Evolutionary conservation across 192 early-diverging fungal species (phyloP), one percentile per base, ranked within the genome.

Genomic region (Coemansia sp.): DNA sequence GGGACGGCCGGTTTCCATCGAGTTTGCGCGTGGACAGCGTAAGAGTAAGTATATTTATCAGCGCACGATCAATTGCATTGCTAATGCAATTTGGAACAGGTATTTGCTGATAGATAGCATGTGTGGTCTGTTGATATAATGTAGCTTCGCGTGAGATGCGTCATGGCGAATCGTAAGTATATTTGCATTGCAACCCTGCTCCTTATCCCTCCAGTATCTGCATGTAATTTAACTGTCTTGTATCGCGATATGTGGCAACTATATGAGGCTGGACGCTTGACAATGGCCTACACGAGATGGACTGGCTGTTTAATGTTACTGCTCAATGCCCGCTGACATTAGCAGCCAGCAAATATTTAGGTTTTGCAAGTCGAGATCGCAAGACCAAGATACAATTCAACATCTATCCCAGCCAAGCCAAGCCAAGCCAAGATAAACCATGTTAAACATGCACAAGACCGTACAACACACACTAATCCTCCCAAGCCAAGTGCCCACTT

Each of bases 11-110:
- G 72, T 71, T 58, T 57, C 68, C 23, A 55, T 81, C 29, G 78
- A 81, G 67, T 81, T 81, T 74, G 78, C 78, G n/a, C 71, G 72
- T 47, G 78, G 78, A 19, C 64, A 74, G 61, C 78, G 78, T 62
- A 81, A 81, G 62, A 70, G 73, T 75, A 75, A 62, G 73, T 27
- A 23, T 11, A 47, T 47, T 47, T 47, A 47, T 27, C 19, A 44
- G 48, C 10, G 19, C 9, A 13, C 15, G 31, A 44, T 59, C 15
- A 7, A 6, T 19, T 40, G 38, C 38, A 14, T 40, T 13, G 7
- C 2, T 14, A 40, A 10, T 2, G 13, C 7, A 14, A 3, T 31
- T 45, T 48, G 42, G 8, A 17, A 20, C 20, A 17, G 0, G 9
- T 0, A 28, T 25, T 10, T 22, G 9, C 30, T 50, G 22, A 48